These are phyloP conservation scores for Phytophthora palmivora DNA, from an alignment of 352 stramenopile genomes.

Conservation along the genomic window DNA sequence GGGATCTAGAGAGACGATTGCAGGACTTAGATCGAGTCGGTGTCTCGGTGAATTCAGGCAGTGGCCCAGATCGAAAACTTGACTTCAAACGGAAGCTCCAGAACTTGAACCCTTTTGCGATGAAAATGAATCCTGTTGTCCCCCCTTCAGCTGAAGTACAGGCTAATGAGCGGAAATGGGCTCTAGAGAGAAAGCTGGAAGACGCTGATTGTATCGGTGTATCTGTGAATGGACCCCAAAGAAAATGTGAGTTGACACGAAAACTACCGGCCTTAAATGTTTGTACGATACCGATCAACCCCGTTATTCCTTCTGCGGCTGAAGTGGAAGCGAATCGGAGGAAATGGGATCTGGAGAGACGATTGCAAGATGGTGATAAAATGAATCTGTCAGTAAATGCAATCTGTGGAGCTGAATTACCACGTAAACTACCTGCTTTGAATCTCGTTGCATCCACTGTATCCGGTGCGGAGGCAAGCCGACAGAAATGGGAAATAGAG, in stretches of 20 bases:
- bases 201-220: constrained; percentile 6
- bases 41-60: not conserved
- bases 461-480: not conserved
- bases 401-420: not conserved
- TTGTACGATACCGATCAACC: constrained; percentile 14
- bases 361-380: constrained; percentile 30
- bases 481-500: constrained; percentile 6
- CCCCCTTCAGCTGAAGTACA: constrained; percentile 30
- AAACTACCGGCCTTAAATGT: constrained; percentile 26
- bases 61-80: constrained; percentile 2
- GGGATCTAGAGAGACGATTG: constrained; percentile 26
- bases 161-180: constrained; percentile 33
- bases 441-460: constrained; percentile 11
- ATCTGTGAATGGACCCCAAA: not conserved
- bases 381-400: not conserved
- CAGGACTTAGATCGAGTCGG: constrained; percentile 12
- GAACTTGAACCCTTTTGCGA: constrained; percentile 21
- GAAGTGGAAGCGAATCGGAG: constrained; percentile 31
- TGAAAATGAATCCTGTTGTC: constrained; percentile 14
- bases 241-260: constrained; percentile 5
- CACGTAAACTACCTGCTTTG: constrained; percentile 15
- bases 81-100: constrained; percentile 25
- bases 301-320: constrained; percentile 13
- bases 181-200: constrained; percentile 29
- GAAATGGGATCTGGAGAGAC: constrained; percentile 37